Base-by-base conservation (phyloP, 148 eudicot genomes). In the Silene uniflora region DNA sequence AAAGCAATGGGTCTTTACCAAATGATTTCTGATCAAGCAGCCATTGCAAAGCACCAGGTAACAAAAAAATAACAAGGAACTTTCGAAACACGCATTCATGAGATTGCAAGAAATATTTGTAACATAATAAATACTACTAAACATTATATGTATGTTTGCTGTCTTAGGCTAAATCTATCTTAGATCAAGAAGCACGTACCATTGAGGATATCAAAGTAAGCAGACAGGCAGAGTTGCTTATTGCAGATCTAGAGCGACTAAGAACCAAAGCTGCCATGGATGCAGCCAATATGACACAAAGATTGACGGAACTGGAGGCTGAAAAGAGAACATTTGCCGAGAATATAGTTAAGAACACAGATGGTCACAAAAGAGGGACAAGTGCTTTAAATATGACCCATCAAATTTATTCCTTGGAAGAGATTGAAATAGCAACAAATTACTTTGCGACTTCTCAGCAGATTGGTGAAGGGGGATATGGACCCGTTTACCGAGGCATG, bases 401-500 rank as follows among this genome's bases (percentile, higher is more conserved):
- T 62, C 84, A 86, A 67, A 84, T 75, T 39, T 93, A 91, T 76
- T 69, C 84, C 10, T 84, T 88, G 62, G 83, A 90, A 69, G 97
- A 93, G 62, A 87, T 93, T 59, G 91, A 89, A 80, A 14, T 14
- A 17, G 94, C 92, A 66, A 93, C 98, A 9, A 58, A 88, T 58
- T 60, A 85, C 66, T 93, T 91, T 82, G 76, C 87, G 10, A 62
- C 52, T 12, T 78, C 97, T 19, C 67, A 75, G 46, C 89, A 91
- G 86, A 80, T 93, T 73, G 98, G 98, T 47, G 98, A 91, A 84
- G 98, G 98, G 25, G 97, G 94, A 55, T 93, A 91, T 78, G 98
- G 98, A 77, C 98, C 97, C 58, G 98, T 93, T 35, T 93, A 85
- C 58, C 83, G 80, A 79, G 90, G 82, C 77, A 67, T 54, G n/a